Evolutionary conservation across 169 alveolate genomes (phyloP), one percentile per base, ranked within the genome.

Genomic region (Babesia ovata): DNA sequence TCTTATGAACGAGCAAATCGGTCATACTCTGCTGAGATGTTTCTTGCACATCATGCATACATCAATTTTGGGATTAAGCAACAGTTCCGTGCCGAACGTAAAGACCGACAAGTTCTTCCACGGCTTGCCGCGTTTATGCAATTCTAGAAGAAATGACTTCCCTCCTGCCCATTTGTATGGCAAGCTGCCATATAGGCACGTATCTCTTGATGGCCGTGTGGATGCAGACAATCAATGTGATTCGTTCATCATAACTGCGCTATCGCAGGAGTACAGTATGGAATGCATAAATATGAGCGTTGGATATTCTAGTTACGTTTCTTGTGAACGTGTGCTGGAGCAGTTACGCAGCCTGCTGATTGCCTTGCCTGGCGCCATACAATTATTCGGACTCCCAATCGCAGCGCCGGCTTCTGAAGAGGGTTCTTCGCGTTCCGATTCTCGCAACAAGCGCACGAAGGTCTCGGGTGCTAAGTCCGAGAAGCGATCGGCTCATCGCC

Each of bases 311-410:
- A 79, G 92, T 29, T 88, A 75, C 36, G 84, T 88, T 26, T 78
- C 91, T 24, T 85, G 88, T 22, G 93, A 88, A 56, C 73, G 90
- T 39, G 93, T 88, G 13, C 45, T 88, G 77, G 93, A 88, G 72
- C 93, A 88, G 70, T 73, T 88, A 44, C 84, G 90, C 26, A 85
- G 92, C 42, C 60, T 88, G 24, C 63, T 88, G 17, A 88, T 88
- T 60, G 90, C 93, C 17, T 45, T 84, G 10, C 93, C 93, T 9
- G 79, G 59, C 44, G 81, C 85, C 26, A 78, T 88, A 26, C 42
- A 70, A 4, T 86, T 86, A 48, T 86, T 86, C 57, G 72, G 73
- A 4, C 49, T 49, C 22, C 58, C 54, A n/a, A 44, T 85, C 22
- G 62, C 73, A 17, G 70, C 77, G 39, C 60, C 85, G 17, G 52